Percentiles rank a stretch among this genome's conserved stretches.
Conservation (phyloP, 345 rosid species). For the Acer saccharum region DNA sequence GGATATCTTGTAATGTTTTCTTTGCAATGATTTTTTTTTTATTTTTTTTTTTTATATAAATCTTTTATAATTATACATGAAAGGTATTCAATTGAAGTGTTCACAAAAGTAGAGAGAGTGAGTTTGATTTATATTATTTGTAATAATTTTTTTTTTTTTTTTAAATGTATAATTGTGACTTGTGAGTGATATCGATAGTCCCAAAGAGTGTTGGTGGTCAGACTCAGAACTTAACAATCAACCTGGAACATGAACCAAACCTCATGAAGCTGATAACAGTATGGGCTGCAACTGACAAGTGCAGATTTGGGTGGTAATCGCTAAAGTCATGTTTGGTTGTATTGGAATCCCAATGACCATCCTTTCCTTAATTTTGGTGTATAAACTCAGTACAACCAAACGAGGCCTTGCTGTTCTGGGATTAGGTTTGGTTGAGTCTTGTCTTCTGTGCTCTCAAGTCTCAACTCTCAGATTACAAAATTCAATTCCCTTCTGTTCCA, state of each 20-base stretch:
- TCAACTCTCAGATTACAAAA: not conserved
- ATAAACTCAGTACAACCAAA: not conserved
- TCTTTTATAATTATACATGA: too few relatives aligned
- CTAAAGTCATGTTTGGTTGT: conserved; percentile 5
- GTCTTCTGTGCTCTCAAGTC: not conserved
- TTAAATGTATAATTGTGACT: too few relatives aligned
- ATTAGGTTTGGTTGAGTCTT: not conserved
- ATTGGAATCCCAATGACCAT: not conserved
- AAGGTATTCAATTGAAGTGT: too few relatives aligned
- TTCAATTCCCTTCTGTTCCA: not conserved
- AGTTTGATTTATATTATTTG: too few relatives aligned
- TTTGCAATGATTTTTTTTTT: too few relatives aligned
- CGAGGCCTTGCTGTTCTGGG: not conserved
- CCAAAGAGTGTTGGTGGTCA: not conserved
- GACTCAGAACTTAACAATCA: not conserved
- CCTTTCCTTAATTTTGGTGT: not conserved
- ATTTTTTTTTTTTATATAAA: too few relatives aligned
- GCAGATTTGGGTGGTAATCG: not conserved
- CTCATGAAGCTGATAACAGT: not conserved
- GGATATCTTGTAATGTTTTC: too few relatives aligned
- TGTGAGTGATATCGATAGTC: not conserved
- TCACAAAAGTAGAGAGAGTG: too few relatives aligned
- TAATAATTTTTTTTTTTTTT: too few relatives aligned
- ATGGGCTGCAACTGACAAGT: not conserved
- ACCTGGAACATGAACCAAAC: not conserved